phyloP scores from a whole-genome alignment of 805 yeast genomes.

The Candida argentea region DNA sequence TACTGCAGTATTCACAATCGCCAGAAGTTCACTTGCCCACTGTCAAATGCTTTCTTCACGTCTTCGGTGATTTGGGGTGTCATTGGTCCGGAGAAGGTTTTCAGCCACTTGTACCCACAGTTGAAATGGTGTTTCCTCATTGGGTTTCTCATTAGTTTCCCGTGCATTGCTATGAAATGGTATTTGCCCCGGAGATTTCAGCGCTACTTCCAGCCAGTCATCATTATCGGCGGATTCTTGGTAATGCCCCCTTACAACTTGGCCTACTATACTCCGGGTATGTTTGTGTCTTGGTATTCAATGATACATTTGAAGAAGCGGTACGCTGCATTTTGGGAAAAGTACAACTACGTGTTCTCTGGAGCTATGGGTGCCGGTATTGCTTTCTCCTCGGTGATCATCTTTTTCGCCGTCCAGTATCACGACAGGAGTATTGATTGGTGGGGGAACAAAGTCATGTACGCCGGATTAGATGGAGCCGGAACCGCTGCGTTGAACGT shows the following conservation, averaged over 20 bases:
- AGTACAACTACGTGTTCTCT: constrained; percentile 7
- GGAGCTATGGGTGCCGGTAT: constrained; percentile 7
- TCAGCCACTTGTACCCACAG: constrained; percentile 21
- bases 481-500: constrained; percentile 19
- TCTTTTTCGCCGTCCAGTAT: constrained; percentile 7
- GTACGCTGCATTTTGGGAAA: constrained; percentile 6
- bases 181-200: constrained; percentile 8
- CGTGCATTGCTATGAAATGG: constrained; percentile 8
- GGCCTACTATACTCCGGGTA: constrained; percentile 6
- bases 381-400: constrained; percentile 8
- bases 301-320: constrained; percentile 5
- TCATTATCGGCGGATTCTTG: constrained; percentile 6
- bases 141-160: constrained; percentile 19
- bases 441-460: constrained; percentile 14
- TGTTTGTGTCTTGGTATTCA: constrained; percentile 3
- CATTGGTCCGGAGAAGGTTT: constrained; percentile 39
- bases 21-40: constrained; percentile 20
- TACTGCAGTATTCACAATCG: constrained; percentile 11
- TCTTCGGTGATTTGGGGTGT: constrained; percentile 45
- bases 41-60: constrained; percentile 22
- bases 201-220: constrained; percentile 10
- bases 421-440: constrained; percentile 7
- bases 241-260: constrained; percentile 7
- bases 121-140: constrained; percentile 24
- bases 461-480: constrained; percentile 10